Base-by-base conservation (phyloP, 2,329 filamentous ascomycete genomes). In the Penicillium sp. region DNA sequence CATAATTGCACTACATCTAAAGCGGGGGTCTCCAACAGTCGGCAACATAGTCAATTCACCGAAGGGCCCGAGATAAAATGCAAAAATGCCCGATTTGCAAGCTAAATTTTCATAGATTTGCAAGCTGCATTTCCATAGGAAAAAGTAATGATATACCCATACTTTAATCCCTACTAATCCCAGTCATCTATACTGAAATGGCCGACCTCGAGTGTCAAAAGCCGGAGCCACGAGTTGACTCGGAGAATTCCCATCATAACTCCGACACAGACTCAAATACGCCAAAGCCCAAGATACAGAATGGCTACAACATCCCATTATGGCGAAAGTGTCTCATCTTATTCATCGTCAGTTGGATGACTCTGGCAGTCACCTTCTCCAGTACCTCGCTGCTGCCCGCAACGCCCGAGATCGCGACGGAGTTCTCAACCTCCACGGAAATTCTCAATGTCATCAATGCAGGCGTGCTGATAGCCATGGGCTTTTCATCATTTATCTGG, bases 321-420 rank as follows among this genome's bases (percentile, higher is more conserved):
- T 71, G 69, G 69, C 63, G 62, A 22, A 73, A 73, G 60, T 63
- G 50, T 18, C 55, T 72, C 18, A 70, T 74, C 22, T 58, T 73
- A 32, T 71, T 72, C 51, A 53, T 65, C 9, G 65, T 67, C 22
- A 70, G 68, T 49, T 74, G 69, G 68, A 67, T 70, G 59, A 67
- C 69, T 1, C 57, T 73, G 4, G 60, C 66, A 1, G 61, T 68
- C 6, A 70, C 69, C 31, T 74, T 71, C 51, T 69, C 67, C n/a
- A 69, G 64, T 49, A 72, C 71, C 9, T 69, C 69, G 3, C 51
- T 73, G 14, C 56, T 74, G 10, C 64, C 68, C 16, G 71, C 69
- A 1, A 62, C 61, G 5, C 62, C 62, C 10, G 69, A 73, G 52
- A 73, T 74, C 45, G 64, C 68, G 3, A 40, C 42, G 6, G 67